Evolutionary conservation across 345 rosid species (phyloP).

Genomic region (Eucalyptus marginata): DNA sequence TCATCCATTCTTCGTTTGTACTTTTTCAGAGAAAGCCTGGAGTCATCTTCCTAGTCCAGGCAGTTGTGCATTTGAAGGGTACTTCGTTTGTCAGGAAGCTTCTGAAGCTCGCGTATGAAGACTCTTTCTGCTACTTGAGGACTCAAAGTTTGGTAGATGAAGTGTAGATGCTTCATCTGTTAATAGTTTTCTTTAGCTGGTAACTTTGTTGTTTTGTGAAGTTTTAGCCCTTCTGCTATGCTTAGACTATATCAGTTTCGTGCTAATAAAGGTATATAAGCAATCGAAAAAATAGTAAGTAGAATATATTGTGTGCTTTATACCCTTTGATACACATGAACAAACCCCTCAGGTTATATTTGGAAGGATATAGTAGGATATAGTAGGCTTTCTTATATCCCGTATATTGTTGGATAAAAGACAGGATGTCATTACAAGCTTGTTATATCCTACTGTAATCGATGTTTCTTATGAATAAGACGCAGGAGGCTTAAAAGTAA

Average conservation of each 20-base stretch:
- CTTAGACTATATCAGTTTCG: not conserved
- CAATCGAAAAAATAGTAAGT: not conserved
- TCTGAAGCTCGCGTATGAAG: not conserved
- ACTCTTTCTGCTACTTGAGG: not conserved
- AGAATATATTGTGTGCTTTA: not conserved
- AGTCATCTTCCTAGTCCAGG: not conserved
- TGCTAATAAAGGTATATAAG: not conserved
- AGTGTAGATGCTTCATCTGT: not conserved
- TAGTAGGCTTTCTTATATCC: not conserved
- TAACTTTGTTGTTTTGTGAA: not conserved
- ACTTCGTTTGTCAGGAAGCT: not conserved
- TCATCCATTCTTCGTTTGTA: not conserved
- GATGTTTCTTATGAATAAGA: not conserved
- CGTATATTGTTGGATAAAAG: not conserved
- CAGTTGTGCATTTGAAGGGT: not conserved
- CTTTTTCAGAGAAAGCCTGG: not conserved
- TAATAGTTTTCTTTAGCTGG: not conserved
- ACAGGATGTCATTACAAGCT: not conserved
- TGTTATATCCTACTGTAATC: not conserved
- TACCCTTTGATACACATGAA: not conserved
- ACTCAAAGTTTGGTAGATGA: not conserved
- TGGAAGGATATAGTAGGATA: not conserved
- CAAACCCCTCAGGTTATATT: not conserved
- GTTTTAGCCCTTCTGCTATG: not conserved
- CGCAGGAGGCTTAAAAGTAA: not conserved